Conservation (phyloP, 1,284 basidiomycete species). For the Naganishia liquefaciens region DNA sequence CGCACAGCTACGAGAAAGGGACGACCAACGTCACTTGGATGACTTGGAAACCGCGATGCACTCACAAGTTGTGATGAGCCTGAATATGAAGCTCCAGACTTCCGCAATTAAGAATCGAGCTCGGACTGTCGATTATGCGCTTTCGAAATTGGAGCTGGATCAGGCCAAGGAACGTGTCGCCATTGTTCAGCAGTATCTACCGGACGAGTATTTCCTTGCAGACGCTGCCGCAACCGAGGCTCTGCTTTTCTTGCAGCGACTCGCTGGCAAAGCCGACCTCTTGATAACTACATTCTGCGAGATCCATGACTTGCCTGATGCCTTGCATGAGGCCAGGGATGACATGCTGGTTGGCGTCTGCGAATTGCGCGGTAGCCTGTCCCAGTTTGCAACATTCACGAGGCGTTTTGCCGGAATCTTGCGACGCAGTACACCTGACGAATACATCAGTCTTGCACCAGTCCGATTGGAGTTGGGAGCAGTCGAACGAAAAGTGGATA, state of each 20-base stretch:
- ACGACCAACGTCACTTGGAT: conserved; percentile 77
- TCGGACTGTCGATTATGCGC: conserved; percentile 80
- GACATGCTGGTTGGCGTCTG: conserved; percentile 83
- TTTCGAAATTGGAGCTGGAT: conserved; percentile 76
- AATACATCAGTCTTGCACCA: conserved; percentile 79
- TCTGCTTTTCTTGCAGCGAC: conserved; percentile 85
- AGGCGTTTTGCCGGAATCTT: conserved; percentile 82
- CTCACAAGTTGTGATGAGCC: conserved; percentile 78
- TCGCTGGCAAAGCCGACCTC: conserved; percentile 79
- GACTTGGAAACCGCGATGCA: conserved; percentile 72
- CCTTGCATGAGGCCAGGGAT: conserved; percentile 73
- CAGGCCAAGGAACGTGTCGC: conserved; percentile 75
- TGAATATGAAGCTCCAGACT: conserved; percentile 88
- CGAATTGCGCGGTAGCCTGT: conserved; percentile 81
- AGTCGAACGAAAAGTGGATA: conserved; percentile 87
- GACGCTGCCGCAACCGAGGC: conserved; percentile 83
- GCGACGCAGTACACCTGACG: conserved; percentile 72
- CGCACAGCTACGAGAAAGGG: conserved; percentile 74
- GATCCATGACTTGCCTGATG: conserved; percentile 76
- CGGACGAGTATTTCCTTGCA: conserved; percentile 77
- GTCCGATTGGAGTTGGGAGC: conserved; percentile 80
- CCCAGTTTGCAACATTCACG: conserved; percentile 75
- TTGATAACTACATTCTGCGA: conserved; percentile 78
- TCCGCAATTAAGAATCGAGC: conserved; percentile 85
- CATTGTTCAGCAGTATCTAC: conserved; percentile 73